Base-by-base conservation (phyloP, 257 asterid species). In the Solanum ossicruentum region DNA sequence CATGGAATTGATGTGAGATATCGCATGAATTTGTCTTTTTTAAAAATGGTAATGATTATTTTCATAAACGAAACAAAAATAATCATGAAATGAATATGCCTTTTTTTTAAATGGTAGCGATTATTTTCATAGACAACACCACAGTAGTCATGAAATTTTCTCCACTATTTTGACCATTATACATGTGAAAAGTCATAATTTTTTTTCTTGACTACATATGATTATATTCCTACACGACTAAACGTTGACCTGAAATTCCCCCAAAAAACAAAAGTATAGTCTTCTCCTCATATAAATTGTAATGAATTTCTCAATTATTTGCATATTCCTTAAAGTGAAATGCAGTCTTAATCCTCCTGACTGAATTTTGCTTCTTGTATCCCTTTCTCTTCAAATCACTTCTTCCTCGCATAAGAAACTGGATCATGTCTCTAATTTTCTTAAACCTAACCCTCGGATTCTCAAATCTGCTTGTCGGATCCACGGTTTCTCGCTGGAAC, bases 401-500 rank as follows among this genome's bases (percentile, higher is more conserved):
- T 77, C 61, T 77, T 51, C 63, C 63, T n/a, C n/a, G n/a, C n/a
- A n/a, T n/a, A n/a, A n/a, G n/a, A n/a, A n/a, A 60, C 81, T 49
- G 7, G 58, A 21, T 9, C 23, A n/a, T 49, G 61, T 12, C 21
- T 47, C 23, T 49, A 75, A 23, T 75, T 49, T 12, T 47, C 81
- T 43, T 21, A 75, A 75, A 75, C 2, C 81, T 16, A 49, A 49
- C 60, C 60, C 81, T 75, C 43, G 1, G 2, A 49, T 49, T 75
- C 60, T 47, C 60, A 75, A 12, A 21, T 75, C 21, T 75, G 43
- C 81, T 75, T 49, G 21, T 49, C 9, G 43, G 49, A 47, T 49
- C 15, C 23, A 75, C 1, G 0, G 4, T 21, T 13, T 60, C 81
- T 75, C 21, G 2, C 43, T 12, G 60, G 93, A 82, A 87, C 69